Base-by-base conservation (phyloP, 345 rosid species). In the Gossypium thurberi region DNA sequence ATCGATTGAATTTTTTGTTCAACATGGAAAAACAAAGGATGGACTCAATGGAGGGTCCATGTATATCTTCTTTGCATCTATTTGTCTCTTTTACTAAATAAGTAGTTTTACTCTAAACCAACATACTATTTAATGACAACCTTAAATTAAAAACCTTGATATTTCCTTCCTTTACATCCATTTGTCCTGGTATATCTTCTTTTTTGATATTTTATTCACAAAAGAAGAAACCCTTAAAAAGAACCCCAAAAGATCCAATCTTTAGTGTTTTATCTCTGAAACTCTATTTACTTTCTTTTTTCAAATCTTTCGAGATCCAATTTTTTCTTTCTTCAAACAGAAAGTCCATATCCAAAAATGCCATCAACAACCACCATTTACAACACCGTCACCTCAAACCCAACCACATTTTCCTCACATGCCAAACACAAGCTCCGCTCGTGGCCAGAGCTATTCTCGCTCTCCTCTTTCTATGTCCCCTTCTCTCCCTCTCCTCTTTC, bases 381-480 rank as follows among this genome's bases (percentile, higher is more conserved):
- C 75, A 82, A 86, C 76, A 18, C 85, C 17, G 42, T 73, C 69
- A 40, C 84, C 63, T 26, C 78, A 73, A 20, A 76, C 9, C 5
- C 74, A 42, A 26, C 72, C 37, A 13, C 77, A 33, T 42, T 74
- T 62, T 37, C 75, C 33, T 10, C 90, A 62, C 88, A 87, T 76
- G 87, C 89, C 51, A 85, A 82, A 37, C 78, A 87, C 5, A 80
- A 87, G 60, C 89, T 86, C 70, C 97, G 97, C 62, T 92, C 97
- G 37, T 92, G 97, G 97, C 69, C 73, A 3, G 93, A 90, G 61
- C 81, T 94, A 59, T 53, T 90, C 14, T 81, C 67, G 48, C 18
- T 76, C 59, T 63, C 87, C 3, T 73, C 88, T 2, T 69, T 94
- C 75, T 87, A 89, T 48, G 71, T 82, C 82, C 97, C 97, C 42